Percentiles rank a stretch among this genome's conserved stretches.
Evolutionary conservation across 2,329 filamentous ascomycete species (phyloP).

Genomic region (Hymenoscyphus albidus): DNA sequence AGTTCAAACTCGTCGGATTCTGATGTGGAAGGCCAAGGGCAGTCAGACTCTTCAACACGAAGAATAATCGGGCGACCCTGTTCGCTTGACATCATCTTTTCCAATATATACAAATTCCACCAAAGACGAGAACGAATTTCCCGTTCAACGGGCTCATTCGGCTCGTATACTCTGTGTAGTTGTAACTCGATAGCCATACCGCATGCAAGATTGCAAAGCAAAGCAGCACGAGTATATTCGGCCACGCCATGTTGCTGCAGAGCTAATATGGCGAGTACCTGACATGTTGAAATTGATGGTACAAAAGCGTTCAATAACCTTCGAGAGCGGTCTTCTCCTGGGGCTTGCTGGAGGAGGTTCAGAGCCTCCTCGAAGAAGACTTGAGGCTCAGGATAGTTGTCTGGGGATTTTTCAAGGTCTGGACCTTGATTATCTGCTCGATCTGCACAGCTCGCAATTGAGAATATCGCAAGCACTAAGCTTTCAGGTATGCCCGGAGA

Average conservation of each 20-base stretch:
- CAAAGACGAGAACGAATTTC: slow-evolving; percentile 32
- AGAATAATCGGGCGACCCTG: slow-evolving; percentile 31
- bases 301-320: slow-evolving; percentile 23
- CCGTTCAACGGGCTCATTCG: slow-evolving; percentile 24
- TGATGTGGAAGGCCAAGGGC: slow-evolving; percentile 28
- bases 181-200: slow-evolving; percentile 33
- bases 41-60: slow-evolving; percentile 29
- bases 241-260: slow-evolving; percentile 33
- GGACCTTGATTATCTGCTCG: slow-evolving; percentile 8
- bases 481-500: slow-evolving; percentile 26
- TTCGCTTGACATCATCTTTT: slow-evolving; percentile 33
- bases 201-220: slow-evolving; percentile 29
- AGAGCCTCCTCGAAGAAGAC: slow-evolving; percentile 28
- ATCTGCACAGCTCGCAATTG: slow-evolving; percentile 31
- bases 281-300: slow-evolving; percentile 30
- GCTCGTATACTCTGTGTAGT: slow-evolving; percentile 26
- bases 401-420: slow-evolving; percentile 9
- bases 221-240: slow-evolving; percentile 31
- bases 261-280: slow-evolving; percentile 30
- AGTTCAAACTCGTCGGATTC: slow-evolving; percentile 35
- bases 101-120: slow-evolving; percentile 34
- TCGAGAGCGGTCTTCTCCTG: slow-evolving; percentile 7
- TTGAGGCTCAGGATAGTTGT: slow-evolving; percentile 21
- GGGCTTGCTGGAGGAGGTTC: slow-evolving; percentile 20
- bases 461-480: slow-evolving; percentile 29